Evolutionary conservation across 1,284 basidiomycete species (phyloP).

Genomic region (Pascua sp.): DNA sequence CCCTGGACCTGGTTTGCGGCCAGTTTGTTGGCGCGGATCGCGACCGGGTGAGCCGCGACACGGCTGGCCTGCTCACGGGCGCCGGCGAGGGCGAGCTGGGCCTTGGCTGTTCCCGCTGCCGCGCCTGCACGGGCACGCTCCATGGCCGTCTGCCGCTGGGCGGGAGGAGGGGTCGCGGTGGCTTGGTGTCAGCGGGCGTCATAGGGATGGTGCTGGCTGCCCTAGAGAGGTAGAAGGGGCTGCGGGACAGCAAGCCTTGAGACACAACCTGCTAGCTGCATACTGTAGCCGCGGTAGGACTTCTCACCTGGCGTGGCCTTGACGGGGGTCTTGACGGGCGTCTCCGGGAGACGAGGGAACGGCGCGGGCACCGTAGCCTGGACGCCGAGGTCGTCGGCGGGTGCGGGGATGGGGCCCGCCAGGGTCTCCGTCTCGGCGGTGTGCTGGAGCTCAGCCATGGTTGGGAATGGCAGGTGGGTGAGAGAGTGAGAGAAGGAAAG

Average conservation of each 20-base stretch:
- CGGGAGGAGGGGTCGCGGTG: not conserved
- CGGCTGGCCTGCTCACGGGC: not conserved
- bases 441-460: too few species aligned
- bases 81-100: not conserved
- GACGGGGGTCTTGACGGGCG: not conserved
- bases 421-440: too few species aligned
- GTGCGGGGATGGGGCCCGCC: too few species aligned
- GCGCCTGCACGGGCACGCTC: conserved; percentile 1
- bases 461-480: too few species aligned
- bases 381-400: too few species aligned
- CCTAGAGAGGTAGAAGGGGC: not conserved
- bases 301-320: not conserved
- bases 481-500: too few species aligned
- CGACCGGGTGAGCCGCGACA: conserved; percentile 7
- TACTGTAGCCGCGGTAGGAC: not conserved
- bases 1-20: conserved; percentile 21
- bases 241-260: not conserved
- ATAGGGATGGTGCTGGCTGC: not conserved
- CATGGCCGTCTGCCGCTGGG: not conserved
- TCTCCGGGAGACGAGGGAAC: not conserved
- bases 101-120: not conserved
- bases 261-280: not conserved
- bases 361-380: not conserved
- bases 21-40: not conserved
- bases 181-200: not conserved